Percentiles rank a stretch among this genome's conserved stretches.
These are phyloP conservation scores for Pyrenula aspistea DNA, from an alignment of 495 filamentous ascomycete species.

Conservation along the genomic window DNA sequence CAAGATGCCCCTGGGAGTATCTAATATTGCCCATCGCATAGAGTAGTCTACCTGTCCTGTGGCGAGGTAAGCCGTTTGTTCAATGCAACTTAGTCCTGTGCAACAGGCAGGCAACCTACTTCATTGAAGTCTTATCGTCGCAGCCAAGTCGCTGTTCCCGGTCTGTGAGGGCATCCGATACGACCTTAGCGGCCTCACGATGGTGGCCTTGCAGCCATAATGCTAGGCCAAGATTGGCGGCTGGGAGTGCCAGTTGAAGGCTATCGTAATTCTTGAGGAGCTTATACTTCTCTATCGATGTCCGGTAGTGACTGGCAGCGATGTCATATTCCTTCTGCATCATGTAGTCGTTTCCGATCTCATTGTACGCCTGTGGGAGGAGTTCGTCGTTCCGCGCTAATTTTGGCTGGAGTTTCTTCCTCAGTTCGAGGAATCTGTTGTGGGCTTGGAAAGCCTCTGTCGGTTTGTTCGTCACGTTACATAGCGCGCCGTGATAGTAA, in stretches of 20 bases:
- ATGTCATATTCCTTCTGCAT: neutral
- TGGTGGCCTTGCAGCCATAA: slow-evolving; percentile 5
- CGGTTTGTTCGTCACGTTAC: neutral
- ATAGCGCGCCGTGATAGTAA: neutral
- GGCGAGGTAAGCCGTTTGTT: slow-evolving; percentile 1
- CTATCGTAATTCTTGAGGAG: neutral
- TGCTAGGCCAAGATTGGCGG: slow-evolving; percentile 9
- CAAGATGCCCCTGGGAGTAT: slow-evolving; percentile 1
- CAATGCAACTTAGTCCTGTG: neutral
- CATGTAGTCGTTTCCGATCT: neutral
- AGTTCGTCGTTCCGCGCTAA: neutral
- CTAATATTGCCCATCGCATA: slow-evolving; percentile 8
- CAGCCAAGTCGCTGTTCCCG: slow-evolving; percentile 2
- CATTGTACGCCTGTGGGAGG: slow-evolving; percentile 1
- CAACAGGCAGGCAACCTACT: slow-evolving; percentile 10
- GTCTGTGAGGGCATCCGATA: neutral
- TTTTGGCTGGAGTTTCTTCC: neutral
- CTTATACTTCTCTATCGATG: neutral
- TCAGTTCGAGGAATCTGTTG: neutral
- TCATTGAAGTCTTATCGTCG: slow-evolving; percentile 6
- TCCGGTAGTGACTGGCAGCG: neutral
- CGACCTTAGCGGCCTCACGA: slow-evolving; percentile 2
- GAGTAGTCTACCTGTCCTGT: slow-evolving; percentile 9
- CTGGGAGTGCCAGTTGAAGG: neutral
- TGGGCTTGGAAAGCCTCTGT: neutral